Percentiles rank a stretch among this genome's conserved stretches.
phyloP scores from a whole-genome alignment of 805 yeast species.

The Teunomyces tritomae region DNA sequence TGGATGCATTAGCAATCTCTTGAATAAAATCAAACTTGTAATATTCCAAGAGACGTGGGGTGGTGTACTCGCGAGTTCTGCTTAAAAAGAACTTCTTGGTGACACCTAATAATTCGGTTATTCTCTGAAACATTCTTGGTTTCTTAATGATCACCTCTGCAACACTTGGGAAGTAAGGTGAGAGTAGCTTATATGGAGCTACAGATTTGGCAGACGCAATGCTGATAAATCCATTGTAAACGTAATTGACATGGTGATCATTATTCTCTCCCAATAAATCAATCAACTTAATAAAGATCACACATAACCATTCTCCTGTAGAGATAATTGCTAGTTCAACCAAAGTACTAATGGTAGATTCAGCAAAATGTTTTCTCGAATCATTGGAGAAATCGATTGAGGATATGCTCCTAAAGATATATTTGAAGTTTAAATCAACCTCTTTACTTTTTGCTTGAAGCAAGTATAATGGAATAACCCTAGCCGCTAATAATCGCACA shows the following conservation, averaged over 20 bases:
- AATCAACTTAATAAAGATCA: conserved; percentile 61
- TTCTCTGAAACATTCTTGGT: conserved; percentile 52
- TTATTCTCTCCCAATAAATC: conserved; percentile 64
- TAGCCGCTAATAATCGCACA: conserved; percentile 50
- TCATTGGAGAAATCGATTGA: conserved; percentile 34
- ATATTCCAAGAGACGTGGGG: conserved; percentile 72
- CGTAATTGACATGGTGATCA: conserved; percentile 65
- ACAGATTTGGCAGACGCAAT: conserved; percentile 55
- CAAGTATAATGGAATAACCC: conserved; percentile 54
- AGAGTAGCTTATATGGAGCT: conserved; percentile 76
- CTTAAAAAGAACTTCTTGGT: conserved; percentile 58
- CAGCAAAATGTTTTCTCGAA: conserved; percentile 45
- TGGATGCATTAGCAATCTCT: conserved; percentile 55
- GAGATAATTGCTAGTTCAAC: conserved; percentile 61
- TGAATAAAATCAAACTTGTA: conserved; percentile 62
- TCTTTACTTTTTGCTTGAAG: conserved; percentile 30
- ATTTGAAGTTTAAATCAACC: conserved; percentile 43
- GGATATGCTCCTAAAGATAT: conserved; percentile 43
- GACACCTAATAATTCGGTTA: conserved; percentile 66
- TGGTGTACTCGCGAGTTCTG: conserved; percentile 68
- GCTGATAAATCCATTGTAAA: conserved; percentile 58
- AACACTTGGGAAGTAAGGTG: conserved; percentile 75
- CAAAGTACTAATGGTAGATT: conserved; percentile 59
- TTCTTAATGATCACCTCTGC: conserved; percentile 62
- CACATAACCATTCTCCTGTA: conserved; percentile 66